Evolutionary conservation across 140 eudicot species (phyloP), one percentile per base, ranked within the genome.

Genomic region (Oenanthe javanica): DNA sequence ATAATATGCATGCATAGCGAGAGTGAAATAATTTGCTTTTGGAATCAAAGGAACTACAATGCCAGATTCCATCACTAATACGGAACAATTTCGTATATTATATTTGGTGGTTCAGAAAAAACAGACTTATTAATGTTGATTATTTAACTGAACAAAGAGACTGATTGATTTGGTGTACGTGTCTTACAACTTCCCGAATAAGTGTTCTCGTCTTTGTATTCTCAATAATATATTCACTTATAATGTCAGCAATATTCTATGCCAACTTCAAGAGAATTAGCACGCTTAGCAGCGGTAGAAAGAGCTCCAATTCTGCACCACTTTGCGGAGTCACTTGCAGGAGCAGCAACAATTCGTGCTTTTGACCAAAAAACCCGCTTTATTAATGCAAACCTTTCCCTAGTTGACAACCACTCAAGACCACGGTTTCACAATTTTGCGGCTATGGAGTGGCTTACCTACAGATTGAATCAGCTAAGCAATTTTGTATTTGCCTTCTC

Each of bases 221-320:
- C 36, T 9, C n/a, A 2, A 18, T 12, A 51, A 45, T n/a, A 59
- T 19, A 9, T 18, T 12, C 48, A 43, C 2, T 64, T 31, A 61
- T 77, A 25, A 72, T 80, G 81, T 49, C 93, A 95, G 99, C 86
- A 87, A 87, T 92, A 93, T 74, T 95, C 91, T 91, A 89, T 90
- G 84, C 99, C 99, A 83, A 89, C 97, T 8, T 97, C 99, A 75
- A 88, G 99, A 86, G 99, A 95, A 84, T 85, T 91, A 77, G 99
- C 97, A 0, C 90, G 98, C 23, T 84, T 95, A 70, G 87, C 96
- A 73, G 99, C 94, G 42, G 84, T 95, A 81, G 90, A 95, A 81
- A 84, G 85, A 79, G 87, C 98, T 85, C 99, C 99, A 9, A 89
- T 95, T 79, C 97, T 95, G 75, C 99, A 95, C 79, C 99, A 95